Evolutionary conservation across 163 green algal species (phyloP), one percentile per base, ranked within the genome.

Genomic region (Chlamydomonas reinhardtii): DNA sequence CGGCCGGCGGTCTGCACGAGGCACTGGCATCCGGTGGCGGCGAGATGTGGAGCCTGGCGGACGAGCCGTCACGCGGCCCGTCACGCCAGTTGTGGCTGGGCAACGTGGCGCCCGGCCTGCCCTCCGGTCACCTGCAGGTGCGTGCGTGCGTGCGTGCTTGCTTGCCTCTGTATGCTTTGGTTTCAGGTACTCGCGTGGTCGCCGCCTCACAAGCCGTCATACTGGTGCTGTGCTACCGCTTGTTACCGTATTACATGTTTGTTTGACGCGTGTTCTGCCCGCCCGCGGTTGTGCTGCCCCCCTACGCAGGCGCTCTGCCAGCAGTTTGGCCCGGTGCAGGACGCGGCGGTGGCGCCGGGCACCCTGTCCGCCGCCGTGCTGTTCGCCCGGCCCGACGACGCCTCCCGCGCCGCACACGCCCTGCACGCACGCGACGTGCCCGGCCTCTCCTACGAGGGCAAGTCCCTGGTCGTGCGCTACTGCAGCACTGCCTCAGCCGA

Each of bases 11-110:
- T 52, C 31, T 72, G 48, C 52, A 73, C 15, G 81, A 80, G 34
- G 29, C 48, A 29, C 81, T 80, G 35, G 70, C 81, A 34, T 64
- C 70, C 19, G 39, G 19, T 8, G 52, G 64, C 64, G 77, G 65
- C 22, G 79, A 85, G 32, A 71, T 71, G 79, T 85, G 79, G 79
- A 35, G 72, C 3, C 22, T 85, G 71, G 31, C 61, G 37, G 82
- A 87, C 37, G 82, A 87, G 59, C 17, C 72, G 24, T 69, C 61
- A 20, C 82, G 82, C 11, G 82, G 72, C 61, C 20, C 82, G 15
- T 87, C 82, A 0, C 72, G 72, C 0, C 72, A 87, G 61, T 37
- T 87, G 39, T 87, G 82, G 82, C 29, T 87, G 31, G 82, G 82
- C 61, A 87, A 87, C 43, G 72, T 87, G 37, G 29, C 81, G 20